Conservation (phyloP, 73 alveolate species). For the Diophrys appendiculata region DNA sequence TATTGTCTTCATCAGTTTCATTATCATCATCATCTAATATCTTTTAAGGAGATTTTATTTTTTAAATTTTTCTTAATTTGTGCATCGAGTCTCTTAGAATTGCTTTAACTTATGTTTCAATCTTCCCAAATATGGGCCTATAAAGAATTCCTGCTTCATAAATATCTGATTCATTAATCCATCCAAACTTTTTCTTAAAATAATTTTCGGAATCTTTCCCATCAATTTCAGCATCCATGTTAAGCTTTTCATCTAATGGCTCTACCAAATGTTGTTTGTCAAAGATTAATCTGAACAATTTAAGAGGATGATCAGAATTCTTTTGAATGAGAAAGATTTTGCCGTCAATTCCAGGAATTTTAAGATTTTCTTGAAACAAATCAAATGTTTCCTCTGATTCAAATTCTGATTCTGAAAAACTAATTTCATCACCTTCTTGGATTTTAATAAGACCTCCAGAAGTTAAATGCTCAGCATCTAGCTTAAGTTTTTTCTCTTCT, state of each 20-base stretch:
- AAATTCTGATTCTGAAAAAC: neutral
- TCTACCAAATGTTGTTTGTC: neutral
- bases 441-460: neutral
- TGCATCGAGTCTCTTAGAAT: neutral
- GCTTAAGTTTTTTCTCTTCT: slow-evolving; percentile 3
- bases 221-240: neutral
- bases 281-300: neutral
- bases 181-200: neutral
- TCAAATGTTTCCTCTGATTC: neutral
- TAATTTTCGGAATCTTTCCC: neutral
- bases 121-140: slow-evolving; percentile 8
- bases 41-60: slow-evolving; percentile 7
- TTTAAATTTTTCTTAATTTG: neutral
- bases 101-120: neutral
- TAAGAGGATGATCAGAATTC: neutral
- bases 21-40: neutral
- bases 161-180: slow-evolving; percentile 7
- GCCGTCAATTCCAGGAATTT: neutral
- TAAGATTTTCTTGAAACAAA: neutral
- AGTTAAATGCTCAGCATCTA: neutral
- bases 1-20: neutral
- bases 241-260: too few relatives aligned
- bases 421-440: neutral
- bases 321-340: neutral
- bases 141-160: neutral